Evolutionary conservation across 768 basidiomycete genomes (phyloP).

Genomic region (Phylloporus arenicola): DNA sequence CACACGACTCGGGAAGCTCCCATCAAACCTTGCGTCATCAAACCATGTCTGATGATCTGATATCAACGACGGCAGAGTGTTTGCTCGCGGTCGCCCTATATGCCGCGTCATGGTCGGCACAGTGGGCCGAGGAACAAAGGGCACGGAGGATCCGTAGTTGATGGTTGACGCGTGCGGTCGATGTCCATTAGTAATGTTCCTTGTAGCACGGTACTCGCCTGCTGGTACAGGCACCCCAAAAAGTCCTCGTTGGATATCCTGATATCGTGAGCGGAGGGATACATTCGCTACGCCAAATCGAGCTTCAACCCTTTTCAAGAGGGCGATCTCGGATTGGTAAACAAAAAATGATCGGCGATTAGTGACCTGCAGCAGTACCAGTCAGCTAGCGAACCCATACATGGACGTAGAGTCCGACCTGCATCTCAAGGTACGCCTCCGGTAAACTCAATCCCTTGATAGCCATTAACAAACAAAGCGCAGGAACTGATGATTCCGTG

Average conservation of each 20-base stretch:
- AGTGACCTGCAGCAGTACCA: constrained; percentile 35
- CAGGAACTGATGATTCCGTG: constrained; percentile 88
- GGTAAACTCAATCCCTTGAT: constrained; percentile 62
- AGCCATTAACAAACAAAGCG: constrained; percentile 83
- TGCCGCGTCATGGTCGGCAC: constrained; percentile 18
- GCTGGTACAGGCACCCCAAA: constrained; percentile 2
- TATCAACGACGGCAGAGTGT: constrained; percentile 59
- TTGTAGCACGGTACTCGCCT: constrained; percentile 9
- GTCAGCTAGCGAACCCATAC: not conserved
- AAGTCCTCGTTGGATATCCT: constrained; percentile 20
- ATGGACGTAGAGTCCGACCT: constrained; percentile 31
- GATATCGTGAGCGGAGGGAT: constrained; percentile 22
- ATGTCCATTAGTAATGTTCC: constrained; percentile 9
- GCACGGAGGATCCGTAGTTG: constrained; percentile 15
- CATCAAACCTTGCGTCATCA: constrained; percentile 88
- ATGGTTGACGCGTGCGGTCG: constrained; percentile 21
- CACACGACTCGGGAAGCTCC: constrained; percentile 91
- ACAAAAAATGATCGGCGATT: constrained; percentile 87
- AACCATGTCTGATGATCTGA: constrained; percentile 91
- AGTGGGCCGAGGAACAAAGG: constrained; percentile 2
- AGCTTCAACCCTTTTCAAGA: constrained; percentile 67
- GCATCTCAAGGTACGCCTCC: constrained; percentile 89
- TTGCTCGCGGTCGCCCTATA: constrained; percentile 56
- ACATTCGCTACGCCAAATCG: constrained; percentile 30
- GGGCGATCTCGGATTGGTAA: constrained; percentile 72